A percentile compares a stretch with the other conserved stretches of the same genome.
Evolutionary conservation across 2,329 filamentous ascomycete genomes (phyloP).

Genomic region (Penicillium corylophilum): DNA sequence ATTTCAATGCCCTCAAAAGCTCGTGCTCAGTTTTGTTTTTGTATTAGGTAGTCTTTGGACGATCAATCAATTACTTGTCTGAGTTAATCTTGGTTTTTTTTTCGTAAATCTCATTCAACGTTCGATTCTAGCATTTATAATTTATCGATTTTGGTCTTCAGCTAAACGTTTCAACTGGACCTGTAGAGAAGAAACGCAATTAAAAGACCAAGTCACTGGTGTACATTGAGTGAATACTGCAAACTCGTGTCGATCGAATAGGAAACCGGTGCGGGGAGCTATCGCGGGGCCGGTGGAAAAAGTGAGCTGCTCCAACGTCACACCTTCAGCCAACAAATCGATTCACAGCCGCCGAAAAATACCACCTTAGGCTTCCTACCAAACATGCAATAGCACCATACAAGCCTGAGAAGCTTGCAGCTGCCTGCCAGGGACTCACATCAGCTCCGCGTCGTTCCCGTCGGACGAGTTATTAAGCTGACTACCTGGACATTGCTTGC

Average conservation of each 20-base stretch:
- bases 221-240: neutral
- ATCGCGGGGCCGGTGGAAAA: conserved; percentile 11
- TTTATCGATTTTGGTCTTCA: neutral
- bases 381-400: neutral
- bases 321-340: neutral
- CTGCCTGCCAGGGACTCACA: conserved; percentile 1
- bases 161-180: neutral
- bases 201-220: neutral
- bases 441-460: conserved; percentile 1
- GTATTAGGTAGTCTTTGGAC: conserved; percentile 24
- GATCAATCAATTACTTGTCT: conserved; percentile 26
- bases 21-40: conserved; percentile 24
- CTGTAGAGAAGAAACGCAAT: neutral
- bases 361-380: neutral
- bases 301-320: neutral
- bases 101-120: neutral
- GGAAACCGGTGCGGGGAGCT: conserved; percentile 11
- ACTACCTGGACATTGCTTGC: neutral
- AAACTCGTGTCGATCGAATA: neutral
- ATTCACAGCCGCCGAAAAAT: neutral
- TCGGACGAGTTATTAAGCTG: conserved; percentile 3
- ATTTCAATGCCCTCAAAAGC: conserved; percentile 39
- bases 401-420: neutral
- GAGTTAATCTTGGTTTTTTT: conserved; percentile 4
- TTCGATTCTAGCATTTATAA: neutral